Conservation (phyloP, 805 yeast species). For the Yamadazyma laniorum region DNA sequence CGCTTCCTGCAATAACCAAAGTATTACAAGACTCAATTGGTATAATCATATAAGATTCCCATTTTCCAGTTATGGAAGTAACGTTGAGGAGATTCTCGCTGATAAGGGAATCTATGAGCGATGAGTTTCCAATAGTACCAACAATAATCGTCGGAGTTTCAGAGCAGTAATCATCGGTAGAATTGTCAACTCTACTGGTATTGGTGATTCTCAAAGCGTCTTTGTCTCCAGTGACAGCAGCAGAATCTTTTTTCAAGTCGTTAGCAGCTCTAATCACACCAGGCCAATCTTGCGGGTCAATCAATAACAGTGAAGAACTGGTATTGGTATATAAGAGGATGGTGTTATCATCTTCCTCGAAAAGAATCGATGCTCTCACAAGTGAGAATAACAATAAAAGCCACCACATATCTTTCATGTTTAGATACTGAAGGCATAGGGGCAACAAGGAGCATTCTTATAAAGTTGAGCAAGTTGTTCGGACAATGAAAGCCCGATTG, state of each 20-base stretch:
- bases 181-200: constrained; percentile 4
- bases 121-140: constrained; percentile 17
- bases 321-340: constrained; percentile 2
- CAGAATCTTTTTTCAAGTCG: constrained; percentile 15
- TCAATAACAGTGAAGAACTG: constrained; percentile 1
- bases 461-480: too few relatives aligned
- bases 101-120: constrained; percentile 11
- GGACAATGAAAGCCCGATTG: too few relatives aligned
- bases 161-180: constrained; percentile 3
- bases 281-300: constrained; percentile 17
- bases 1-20: constrained; percentile 19
- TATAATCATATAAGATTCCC: constrained; percentile 17
- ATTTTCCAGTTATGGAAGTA: constrained; percentile 14
- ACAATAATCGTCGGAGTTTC: constrained; percentile 12
- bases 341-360: constrained; percentile 5
- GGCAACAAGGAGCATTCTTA: too few relatives aligned
- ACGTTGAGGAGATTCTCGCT: constrained; percentile 9
- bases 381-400: not conserved
- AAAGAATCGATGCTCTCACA: constrained; percentile 7
- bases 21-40: constrained; percentile 10
- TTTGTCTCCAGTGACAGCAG: constrained; percentile 13
- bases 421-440: too few relatives aligned
- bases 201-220: constrained; percentile 4
- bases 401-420: too few relatives aligned
- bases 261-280: constrained; percentile 16